phyloP scores from a whole-genome alignment of 352 stramenopile species.

The Phytophthora sp. region DNA sequence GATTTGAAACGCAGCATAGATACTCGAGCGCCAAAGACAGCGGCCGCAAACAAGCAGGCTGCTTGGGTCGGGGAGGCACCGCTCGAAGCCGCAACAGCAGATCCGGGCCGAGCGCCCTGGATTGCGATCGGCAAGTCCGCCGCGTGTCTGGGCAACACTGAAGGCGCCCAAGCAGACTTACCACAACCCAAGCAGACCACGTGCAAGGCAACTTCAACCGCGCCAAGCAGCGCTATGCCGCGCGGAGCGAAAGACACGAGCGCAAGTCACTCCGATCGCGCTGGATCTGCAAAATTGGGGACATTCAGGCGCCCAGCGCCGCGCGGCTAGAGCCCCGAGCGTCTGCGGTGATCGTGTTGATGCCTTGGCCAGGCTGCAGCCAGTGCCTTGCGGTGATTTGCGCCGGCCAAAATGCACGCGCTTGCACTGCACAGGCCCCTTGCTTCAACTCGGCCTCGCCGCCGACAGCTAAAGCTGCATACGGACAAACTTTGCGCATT shows the following conservation, averaged over 20 bases:
- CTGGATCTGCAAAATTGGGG: conserved; percentile 9
- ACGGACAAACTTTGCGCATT: too few species aligned
- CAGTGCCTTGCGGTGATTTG: conserved; percentile 5
- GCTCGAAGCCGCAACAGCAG: conserved; percentile 16
- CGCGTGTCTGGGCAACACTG: conserved; percentile 24
- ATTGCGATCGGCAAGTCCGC: background rate
- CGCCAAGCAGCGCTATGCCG: background rate
- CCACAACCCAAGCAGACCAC: conserved; percentile 13
- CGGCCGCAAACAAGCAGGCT: conserved; percentile 4
- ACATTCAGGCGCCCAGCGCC: background rate
- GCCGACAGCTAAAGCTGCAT: too few species aligned
- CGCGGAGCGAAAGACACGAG: conserved; percentile 15
- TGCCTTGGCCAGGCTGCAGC: background rate
- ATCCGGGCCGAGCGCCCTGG: background rate
- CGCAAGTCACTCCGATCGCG: background rate
- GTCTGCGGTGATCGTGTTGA: conserved; percentile 1
- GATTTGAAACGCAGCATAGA: conserved; percentile 35
- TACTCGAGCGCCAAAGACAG: conserved; percentile 20
- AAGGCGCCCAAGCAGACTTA: conserved; percentile 11
- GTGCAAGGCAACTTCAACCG: conserved; percentile 17
- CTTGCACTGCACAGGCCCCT: conserved; percentile 4
- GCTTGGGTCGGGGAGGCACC: conserved; percentile 18
- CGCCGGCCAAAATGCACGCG: background rate
- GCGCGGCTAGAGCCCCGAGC: background rate
- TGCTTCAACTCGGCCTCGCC: conserved; percentile 5